These are phyloP conservation scores for Buxus sempervirens DNA, from an alignment of 164 flowering plant genomes.

Conservation along the genomic window DNA sequence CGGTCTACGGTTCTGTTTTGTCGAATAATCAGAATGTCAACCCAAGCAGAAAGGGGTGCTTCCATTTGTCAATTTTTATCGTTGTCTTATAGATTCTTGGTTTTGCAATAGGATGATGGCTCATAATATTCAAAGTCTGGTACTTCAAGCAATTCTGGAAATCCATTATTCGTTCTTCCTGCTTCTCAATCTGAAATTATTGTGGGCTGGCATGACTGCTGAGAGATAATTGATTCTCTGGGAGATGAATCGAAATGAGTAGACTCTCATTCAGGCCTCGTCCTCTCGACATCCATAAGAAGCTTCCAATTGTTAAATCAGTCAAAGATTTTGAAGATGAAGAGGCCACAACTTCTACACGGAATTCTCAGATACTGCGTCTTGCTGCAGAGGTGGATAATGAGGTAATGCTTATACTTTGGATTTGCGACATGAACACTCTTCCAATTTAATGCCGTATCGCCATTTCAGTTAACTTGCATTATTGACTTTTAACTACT, in stretches of 20 bases:
- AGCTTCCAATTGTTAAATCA: conserved; percentile 88
- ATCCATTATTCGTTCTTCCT: neutral
- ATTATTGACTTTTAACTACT: neutral
- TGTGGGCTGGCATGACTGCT: conserved; percentile 19
- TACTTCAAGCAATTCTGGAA: neutral
- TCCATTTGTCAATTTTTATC: neutral
- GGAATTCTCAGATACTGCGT: conserved; percentile 71
- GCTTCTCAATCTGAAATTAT: conserved; percentile 2
- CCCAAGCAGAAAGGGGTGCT: neutral
- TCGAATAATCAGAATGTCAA: neutral
- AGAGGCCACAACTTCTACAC: conserved; percentile 61
- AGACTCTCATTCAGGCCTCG: conserved; percentile 92
- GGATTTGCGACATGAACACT: neutral
- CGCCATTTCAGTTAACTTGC: too few species aligned
- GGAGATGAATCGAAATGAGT: conserved; percentile 64
- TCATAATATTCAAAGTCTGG: neutral
- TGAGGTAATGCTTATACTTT: conserved; percentile 38
- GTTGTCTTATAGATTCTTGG: neutral
- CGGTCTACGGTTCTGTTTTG: neutral
- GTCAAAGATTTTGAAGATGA: conserved; percentile 94
- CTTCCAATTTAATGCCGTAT: neutral
- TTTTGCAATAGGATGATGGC: neutral
- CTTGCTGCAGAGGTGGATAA: conserved; percentile 54
- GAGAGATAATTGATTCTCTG: conserved; percentile 19
- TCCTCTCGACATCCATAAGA: conserved; percentile 94